Evolutionary conservation across 108 stramenopile species (phyloP), one percentile per base, ranked within the genome.

Genomic region (Fragilaria radians): DNA sequence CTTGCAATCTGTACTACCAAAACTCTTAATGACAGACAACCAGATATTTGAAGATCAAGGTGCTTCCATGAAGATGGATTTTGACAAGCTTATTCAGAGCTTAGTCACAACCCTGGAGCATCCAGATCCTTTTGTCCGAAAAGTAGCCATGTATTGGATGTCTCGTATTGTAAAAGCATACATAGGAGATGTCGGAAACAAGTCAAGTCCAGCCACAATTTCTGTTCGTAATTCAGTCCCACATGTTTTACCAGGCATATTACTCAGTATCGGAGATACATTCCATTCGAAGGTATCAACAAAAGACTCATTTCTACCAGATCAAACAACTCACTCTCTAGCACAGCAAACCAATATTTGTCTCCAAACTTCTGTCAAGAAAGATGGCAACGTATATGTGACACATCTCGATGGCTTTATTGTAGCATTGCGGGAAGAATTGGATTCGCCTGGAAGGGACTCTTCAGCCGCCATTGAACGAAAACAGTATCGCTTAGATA

Each of bases 81-180:
- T 89, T 62, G 91, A 93, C 65, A 89, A 93, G 56, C 83, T 93
- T 57, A 52, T 93, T 23, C 88, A 93, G 61, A 72, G 77, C 28
- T 66, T 93, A 28, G 88, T 89, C 14, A 76, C 84, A 5, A 88
- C 88, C 3, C 85, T 93, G 88, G 91, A 89, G 61, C 88, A 89
- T 65, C 91, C 91, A 19, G 85, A 93, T 77, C 91, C 91, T 0
- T 89, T 89, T 62, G 91, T 93, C 14, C 72, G 91, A 47, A 93
- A 93, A 69, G 87, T 93, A 5, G 91, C 91, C 55, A 89, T 93
- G 88, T 88, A 86, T 52, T 93, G 91, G 88, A 87, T 89, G 78
- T 79, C 71, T 30, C 77, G 86, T 17, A 93, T 93, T 53, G 83
- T 93, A 59, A 81, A 89, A 52, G 88, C 86, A 24, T 85, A 93